Evolutionary conservation across 2,329 filamentous ascomycete genomes (phyloP).

Genomic region (Nemania sp.): DNA sequence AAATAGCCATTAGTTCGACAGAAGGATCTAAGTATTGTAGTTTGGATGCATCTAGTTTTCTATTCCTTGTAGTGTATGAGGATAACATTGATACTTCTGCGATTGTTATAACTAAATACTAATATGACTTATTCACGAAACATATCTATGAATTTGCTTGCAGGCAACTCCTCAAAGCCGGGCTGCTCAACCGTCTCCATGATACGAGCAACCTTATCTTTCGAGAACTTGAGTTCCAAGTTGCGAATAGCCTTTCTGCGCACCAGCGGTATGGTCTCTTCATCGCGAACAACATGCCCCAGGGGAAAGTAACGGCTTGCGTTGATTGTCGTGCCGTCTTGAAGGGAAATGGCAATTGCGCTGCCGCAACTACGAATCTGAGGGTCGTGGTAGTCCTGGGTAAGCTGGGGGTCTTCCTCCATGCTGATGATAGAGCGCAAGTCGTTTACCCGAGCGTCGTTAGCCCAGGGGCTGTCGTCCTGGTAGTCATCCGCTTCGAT

Average conservation of each 20-base stretch:
- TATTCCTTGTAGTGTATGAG: too few species aligned
- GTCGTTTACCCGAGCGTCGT: slow-evolving; percentile 33
- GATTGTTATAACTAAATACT: too few species aligned
- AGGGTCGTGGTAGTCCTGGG: slow-evolving; percentile 38
- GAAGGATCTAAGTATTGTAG: too few species aligned
- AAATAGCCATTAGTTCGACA: too few species aligned
- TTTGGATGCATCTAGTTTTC: too few species aligned
- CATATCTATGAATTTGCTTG: slow-evolving; percentile 35
- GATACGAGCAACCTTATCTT: slow-evolving; percentile 20
- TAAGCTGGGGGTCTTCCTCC: slow-evolving; percentile 38
- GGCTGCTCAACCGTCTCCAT: slow-evolving; percentile 20
- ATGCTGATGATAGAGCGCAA: slow-evolving; percentile 36
- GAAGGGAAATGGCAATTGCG: slow-evolving; percentile 33
- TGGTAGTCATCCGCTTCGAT: slow-evolving; percentile 35
- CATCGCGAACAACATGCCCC: slow-evolving; percentile 26
- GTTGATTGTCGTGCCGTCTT: slow-evolving; percentile 29
- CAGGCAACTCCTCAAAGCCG: slow-evolving; percentile 24
- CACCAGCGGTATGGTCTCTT: slow-evolving; percentile 18
- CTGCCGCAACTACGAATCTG: slow-evolving; percentile 34
- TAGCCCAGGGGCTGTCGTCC: slow-evolving; percentile 38
- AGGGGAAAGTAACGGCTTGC: slow-evolving; percentile 30
- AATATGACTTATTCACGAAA: too few species aligned
- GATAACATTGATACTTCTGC: too few species aligned
- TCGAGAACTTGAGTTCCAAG: slow-evolving; percentile 23
- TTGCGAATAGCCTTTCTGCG: slow-evolving; percentile 35